Conservation (phyloP, 164 flowering plant genomes). For the Vitis vinifera region ASM3070453v1 NC_081818.1:3282501-3283000, state of each 20-base stretch:
- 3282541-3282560: no score
- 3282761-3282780: slow-evolving; percentile 22
- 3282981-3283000: slow-evolving; percentile 16
- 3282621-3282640: slow-evolving; percentile 8
- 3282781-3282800: slow-evolving; percentile 6
- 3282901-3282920: slow-evolving; percentile 19
- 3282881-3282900: slow-evolving; percentile 18
- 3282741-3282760: slow-evolving; percentile 18
- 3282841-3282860: slow-evolving; percentile 20
- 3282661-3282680: slow-evolving; percentile 3
- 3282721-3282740: slow-evolving; percentile 14
- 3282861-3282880: slow-evolving; percentile 20
- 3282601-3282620: background rate
- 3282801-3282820: background rate
- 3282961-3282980: slow-evolving; percentile 13
- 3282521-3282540: no score
- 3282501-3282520: no score
- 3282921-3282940: slow-evolving; percentile 14
- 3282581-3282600: background rate
- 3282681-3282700: slow-evolving; percentile 16
- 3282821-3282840: slow-evolving; percentile 15
- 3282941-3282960: slow-evolving; percentile 16
- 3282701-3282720: slow-evolving; percentile 26
- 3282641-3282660: slow-evolving; percentile 2
- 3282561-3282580: background rate